Percentiles rank a stretch among this genome's conserved stretches.
Evolutionary conservation across 2,329 filamentous ascomycete species (phyloP).

Genomic region (Cladorrhinum sp.): DNA sequence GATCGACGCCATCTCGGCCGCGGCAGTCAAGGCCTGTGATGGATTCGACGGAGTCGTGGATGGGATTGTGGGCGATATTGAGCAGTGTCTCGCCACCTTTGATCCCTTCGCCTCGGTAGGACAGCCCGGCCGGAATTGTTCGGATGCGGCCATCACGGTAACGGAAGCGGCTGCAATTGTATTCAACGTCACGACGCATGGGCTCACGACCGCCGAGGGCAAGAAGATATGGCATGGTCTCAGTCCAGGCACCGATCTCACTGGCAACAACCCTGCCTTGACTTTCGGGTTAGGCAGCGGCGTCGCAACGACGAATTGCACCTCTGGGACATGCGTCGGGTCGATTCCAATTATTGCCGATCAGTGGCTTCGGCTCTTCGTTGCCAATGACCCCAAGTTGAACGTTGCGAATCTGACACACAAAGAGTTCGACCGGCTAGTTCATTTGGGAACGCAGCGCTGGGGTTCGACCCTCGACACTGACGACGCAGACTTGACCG

Average conservation of each 20-base stretch:
- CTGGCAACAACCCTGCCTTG: neutral
- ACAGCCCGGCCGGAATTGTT: constrained; percentile 23
- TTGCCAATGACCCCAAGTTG: constrained; percentile 7
- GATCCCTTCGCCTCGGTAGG: constrained; percentile 30
- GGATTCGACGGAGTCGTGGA: constrained; percentile 42
- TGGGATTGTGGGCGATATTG: constrained; percentile 40
- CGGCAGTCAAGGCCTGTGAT: constrained; percentile 44
- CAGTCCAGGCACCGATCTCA: constrained; percentile 13
- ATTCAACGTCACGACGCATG: constrained; percentile 19
- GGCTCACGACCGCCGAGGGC: constrained; percentile 12
- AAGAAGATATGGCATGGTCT: constrained; percentile 20
- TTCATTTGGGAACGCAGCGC: neutral
- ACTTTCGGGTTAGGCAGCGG: neutral
- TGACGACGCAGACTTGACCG: constrained; percentile 41
- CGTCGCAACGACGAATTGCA: constrained; percentile 13
- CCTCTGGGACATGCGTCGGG: constrained; percentile 8
- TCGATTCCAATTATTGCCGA: neutral
- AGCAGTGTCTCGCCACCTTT: constrained; percentile 33
- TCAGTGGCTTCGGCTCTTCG: constrained; percentile 6
- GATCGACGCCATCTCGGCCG: constrained; percentile 35
- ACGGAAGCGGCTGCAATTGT: constrained; percentile 14
- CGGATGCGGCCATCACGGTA: constrained; percentile 6
- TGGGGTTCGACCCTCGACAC: constrained; percentile 18
- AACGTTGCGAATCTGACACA: constrained; percentile 2
- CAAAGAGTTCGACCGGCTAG: neutral